These are phyloP conservation scores for Botrytis deweyae DNA, from an alignment of 2,329 filamentous ascomycete genomes.

Conservation along the genomic window DNA sequence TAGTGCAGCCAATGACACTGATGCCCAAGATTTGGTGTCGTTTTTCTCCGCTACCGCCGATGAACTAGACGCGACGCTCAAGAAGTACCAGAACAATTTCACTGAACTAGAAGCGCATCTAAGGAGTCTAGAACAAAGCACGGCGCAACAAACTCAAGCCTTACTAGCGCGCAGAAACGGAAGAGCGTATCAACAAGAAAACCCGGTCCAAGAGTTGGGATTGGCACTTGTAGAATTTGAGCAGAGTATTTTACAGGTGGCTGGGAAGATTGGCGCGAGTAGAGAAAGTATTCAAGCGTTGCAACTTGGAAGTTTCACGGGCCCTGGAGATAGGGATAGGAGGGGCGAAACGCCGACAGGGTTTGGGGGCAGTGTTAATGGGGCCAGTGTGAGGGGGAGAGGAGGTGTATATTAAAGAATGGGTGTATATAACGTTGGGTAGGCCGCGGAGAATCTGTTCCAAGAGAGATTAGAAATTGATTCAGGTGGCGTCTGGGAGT, in stretches of 20 bases:
- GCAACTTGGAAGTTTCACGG: constrained; percentile 46
- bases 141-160: constrained; percentile 60
- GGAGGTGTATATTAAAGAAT: constrained; percentile 9
- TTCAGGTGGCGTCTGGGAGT: constrained; percentile 10
- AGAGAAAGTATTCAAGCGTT: constrained; percentile 62
- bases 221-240: constrained; percentile 64
- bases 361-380: background rate
- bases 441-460: background rate
- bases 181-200: constrained; percentile 42
- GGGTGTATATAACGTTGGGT: constrained; percentile 6
- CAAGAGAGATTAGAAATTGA: constrained; percentile 1
- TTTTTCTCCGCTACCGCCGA: constrained; percentile 64
- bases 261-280: constrained; percentile 56
- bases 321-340: constrained; percentile 14
- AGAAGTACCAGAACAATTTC: constrained; percentile 57
- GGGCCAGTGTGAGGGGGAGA: background rate
- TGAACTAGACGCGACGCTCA: constrained; percentile 59
- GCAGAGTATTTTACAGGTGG: constrained; percentile 62
- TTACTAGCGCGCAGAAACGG: constrained; percentile 46
- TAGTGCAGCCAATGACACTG: constrained; percentile 45
- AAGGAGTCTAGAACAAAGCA: constrained; percentile 59
- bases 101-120: constrained; percentile 65
- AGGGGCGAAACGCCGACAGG: background rate
- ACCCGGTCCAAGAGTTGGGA: constrained; percentile 53
- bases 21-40: constrained; percentile 59